Evolutionary conservation across 306 rosid species (phyloP), one percentile per base, ranked within the genome.

Genomic region (Dryas alaskensis): DNA sequence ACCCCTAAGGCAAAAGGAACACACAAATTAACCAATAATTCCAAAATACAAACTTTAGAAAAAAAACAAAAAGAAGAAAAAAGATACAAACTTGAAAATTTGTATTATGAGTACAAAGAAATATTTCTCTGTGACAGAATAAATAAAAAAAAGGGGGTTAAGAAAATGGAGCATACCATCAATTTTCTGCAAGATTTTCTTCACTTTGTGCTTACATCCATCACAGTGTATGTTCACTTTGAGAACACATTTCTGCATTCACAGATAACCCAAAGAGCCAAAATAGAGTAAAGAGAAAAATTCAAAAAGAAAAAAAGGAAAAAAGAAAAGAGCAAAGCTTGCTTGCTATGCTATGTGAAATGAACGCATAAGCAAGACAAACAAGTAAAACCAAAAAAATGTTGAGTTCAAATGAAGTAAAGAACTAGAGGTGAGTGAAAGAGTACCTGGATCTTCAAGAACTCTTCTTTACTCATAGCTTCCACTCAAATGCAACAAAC

Each of bases 201-300:
- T 95, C 42, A 95, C 99, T 79, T 95, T 92, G 0, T 87, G 92
- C 78, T 90, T 95, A 74, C 99, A 95, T 19, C 99, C 99, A 60
- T 92, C 99, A 60, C 99, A 95, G 84, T 95, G 99, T 11, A 95
- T 90, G 81, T 95, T 95, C 81, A 95, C 99, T 80, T 90, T 92
- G 64, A 95, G 95, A 74, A 87, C 96, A 85, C 92, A 90, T 92
- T 88, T 94, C 99, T 94, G 88, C 85, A 83, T 62, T 78, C 67
- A 80, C 87, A 87, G 81, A 76, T 69, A 85, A 79, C 69, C 71
- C 84, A 78, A 67, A 77, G 60, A 72, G 22, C 50, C 50, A 69
- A 76, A 69, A 68, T 40, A 64, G 74, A 68, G 75, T 73, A 71
- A 86, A 79, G 65, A 63, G 53, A 73, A 44, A 70, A 42, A 66